Percentiles rank a stretch among this genome's conserved stretches.
These are phyloP conservation scores for Paracorniculantispora psalliotae DNA, from an alignment of 2,329 filamentous ascomycete genomes.

Conservation along the genomic window DNA sequence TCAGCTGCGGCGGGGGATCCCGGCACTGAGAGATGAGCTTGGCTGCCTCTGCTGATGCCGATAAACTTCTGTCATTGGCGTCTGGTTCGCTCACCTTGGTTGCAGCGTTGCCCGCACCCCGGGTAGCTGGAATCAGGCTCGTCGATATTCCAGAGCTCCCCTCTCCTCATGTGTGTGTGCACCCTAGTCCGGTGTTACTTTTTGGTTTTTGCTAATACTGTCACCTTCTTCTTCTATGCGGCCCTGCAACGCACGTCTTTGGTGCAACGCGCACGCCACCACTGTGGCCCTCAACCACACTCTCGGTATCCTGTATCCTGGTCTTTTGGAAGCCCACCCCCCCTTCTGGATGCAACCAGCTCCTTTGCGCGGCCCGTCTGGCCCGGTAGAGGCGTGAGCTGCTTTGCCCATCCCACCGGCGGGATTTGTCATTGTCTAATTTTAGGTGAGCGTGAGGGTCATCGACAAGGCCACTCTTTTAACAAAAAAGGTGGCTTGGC, in stretches of 20 bases:
- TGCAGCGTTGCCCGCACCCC: neutral
- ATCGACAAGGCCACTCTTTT: neutral
- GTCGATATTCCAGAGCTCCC: neutral
- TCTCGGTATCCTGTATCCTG: neutral
- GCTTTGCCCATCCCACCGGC: neutral
- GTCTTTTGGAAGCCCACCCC: neutral
- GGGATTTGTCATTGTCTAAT: constrained; percentile 4
- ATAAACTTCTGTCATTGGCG: neutral
- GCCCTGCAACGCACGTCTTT: neutral
- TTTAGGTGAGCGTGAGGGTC: neutral
- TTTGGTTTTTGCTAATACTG: neutral
- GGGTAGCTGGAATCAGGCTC: constrained; percentile 1
- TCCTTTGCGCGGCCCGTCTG: neutral
- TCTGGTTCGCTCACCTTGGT: neutral
- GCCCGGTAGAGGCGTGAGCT: neutral
- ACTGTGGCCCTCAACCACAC: constrained; percentile 2
- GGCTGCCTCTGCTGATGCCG: neutral
- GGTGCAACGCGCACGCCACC: neutral
- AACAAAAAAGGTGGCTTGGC: too few relatives aligned
- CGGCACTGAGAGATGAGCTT: neutral
- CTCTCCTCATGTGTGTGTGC: neutral
- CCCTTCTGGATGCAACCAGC: neutral
- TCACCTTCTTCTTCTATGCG: neutral
- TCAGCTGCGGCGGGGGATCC: constrained; percentile 4
- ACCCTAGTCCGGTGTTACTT: neutral